Evolutionary conservation across 1,139 yeast species (phyloP).

Genomic region (Blastobotrys persicus): DNA sequence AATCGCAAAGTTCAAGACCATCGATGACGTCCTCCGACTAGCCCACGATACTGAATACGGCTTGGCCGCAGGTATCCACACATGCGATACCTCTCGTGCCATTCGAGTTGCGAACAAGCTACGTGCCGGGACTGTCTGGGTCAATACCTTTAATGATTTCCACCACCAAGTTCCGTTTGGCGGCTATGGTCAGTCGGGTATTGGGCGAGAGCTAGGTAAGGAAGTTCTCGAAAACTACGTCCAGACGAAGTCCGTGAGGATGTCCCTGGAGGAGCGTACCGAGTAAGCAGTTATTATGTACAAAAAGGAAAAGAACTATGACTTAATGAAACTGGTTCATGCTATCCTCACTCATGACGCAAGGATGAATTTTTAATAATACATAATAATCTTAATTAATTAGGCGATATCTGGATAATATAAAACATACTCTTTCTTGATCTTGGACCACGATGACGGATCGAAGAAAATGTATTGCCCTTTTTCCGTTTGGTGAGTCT

Average conservation of each 20-base stretch:
- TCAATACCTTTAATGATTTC: constrained; percentile 77
- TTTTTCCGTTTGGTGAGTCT: constrained; percentile 81
- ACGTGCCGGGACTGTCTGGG: constrained; percentile 83
- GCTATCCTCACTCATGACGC: too few relatives aligned
- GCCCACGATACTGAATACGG: constrained; percentile 80
- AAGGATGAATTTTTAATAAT: too few relatives aligned
- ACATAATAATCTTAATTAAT: constrained; percentile 8
- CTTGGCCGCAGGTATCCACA: constrained; percentile 83
- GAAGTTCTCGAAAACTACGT: constrained; percentile 80
- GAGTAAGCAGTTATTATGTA: too few relatives aligned
- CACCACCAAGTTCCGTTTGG: constrained; percentile 75
- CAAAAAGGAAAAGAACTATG: too few relatives aligned
- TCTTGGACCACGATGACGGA: constrained; percentile 94
- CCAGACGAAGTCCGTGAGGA: constrained; percentile 69
- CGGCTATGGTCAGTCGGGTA: constrained; percentile 81
- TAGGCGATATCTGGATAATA: constrained; percentile 45
- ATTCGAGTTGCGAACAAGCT: constrained; percentile 62
- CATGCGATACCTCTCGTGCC: constrained; percentile 58
- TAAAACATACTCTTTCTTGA: constrained; percentile 51
- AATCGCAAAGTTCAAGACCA: constrained; percentile 65
- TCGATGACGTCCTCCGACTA: constrained; percentile 63
- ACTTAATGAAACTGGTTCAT: too few relatives aligned
- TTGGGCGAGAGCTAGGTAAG: constrained; percentile 90
- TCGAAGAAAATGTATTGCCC: constrained; percentile 97
- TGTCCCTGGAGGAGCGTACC: constrained; percentile 11